Base-by-base conservation (phyloP, 805 yeast species). In the Wickerhamomyces sydowiorum region DNA sequence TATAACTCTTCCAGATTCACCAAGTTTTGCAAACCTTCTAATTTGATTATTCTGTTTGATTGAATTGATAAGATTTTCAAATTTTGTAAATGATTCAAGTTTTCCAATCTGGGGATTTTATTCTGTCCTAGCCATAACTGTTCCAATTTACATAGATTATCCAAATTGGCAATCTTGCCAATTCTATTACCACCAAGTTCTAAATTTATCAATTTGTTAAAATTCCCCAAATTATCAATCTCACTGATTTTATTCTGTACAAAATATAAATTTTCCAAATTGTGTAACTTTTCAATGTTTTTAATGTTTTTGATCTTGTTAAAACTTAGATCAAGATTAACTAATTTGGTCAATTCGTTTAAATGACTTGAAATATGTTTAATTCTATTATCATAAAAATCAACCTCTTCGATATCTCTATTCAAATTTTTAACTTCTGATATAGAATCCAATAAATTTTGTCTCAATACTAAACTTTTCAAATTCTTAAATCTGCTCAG, bases 91-190 rank as follows among this genome's bases (percentile, higher is more conserved):
- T 68, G 66, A 27, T 66, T 61, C 42, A 93, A 65, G 56, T 85
- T 83, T 50, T 85, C 73, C 31, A 93, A 62, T 54, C 66, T 74
- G 2, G 73, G 52, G 41, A 93, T 86, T 47, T 75, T 74, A 62
- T 93, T 93, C 57, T 89, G 88, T 36, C 98, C 99, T 33, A 93
- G 69, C 99, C 98, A 93, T 36, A 93, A 67, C 57, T 90, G 85
- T 49, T 78, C 76, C 35, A 93, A 64, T 38, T 72, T 75, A 0
- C 63, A 65, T 44, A 91, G 66, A 0, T 65, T 61, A 18, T 72
- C 70, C 51, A 90, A 58, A 32, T 78, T 76, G 48, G 79, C 83
- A 36, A 85, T 78, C 32, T 54, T 61, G 35, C 76, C 71, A 36
- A 88, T 73, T 44, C 78, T 72, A 62, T 93, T 93, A 20, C 97